phyloP scores from a whole-genome alignment of 2,329 filamentous ascomycete genomes.

The Ilyonectria sp. region DNA sequence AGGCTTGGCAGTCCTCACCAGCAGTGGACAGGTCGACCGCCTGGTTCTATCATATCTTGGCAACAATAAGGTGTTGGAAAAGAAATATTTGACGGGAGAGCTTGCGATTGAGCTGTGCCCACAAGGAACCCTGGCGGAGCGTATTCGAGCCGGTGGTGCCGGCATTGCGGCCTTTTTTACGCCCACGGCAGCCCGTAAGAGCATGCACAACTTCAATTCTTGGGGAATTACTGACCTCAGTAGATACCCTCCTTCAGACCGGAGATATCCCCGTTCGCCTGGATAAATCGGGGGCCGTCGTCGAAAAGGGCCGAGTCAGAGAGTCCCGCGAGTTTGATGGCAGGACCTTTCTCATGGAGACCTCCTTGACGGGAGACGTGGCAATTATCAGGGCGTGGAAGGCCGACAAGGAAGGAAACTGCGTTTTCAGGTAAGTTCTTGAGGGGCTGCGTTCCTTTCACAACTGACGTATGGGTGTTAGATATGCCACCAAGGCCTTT shows the following conservation, averaged over 20 bases:
- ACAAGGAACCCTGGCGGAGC: slow-evolving; percentile 81
- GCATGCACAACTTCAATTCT: rapidly evolving
- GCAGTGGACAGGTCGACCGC: slow-evolving; percentile 78
- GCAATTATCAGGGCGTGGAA: slow-evolving; percentile 85
- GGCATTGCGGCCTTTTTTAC: slow-evolving; percentile 89
- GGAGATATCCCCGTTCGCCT: slow-evolving; percentile 78
- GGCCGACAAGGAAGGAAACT: slow-evolving; percentile 83
- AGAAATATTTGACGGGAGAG: slow-evolving; percentile 81
- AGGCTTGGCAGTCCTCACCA: slow-evolving; percentile 78
- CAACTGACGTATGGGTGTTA: slow-evolving; percentile 38
- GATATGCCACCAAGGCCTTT: slow-evolving; percentile 82
- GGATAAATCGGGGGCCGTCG: slow-evolving; percentile 70
- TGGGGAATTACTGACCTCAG: slow-evolving; percentile 27
- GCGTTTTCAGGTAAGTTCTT: slow-evolving; percentile 75
- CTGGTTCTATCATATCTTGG: slow-evolving; percentile 84
- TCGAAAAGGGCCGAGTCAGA: slow-evolving; percentile 75
- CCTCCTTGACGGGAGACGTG: slow-evolving; percentile 81
- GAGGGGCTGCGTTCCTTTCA: slow-evolving; percentile 9
- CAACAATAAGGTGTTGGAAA: slow-evolving; percentile 82
- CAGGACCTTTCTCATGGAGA: slow-evolving; percentile 83
- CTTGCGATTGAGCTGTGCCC: slow-evolving; percentile 83
- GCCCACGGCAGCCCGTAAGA: slow-evolving; percentile 77
- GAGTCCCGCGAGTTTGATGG: slow-evolving; percentile 83
- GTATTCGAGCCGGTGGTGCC: slow-evolving; percentile 80
- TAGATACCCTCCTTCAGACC: slow-evolving; percentile 76